Evolutionary conservation across 495 filamentous ascomycete species (phyloP).

Genomic region (Penicillium tannophilum): DNA sequence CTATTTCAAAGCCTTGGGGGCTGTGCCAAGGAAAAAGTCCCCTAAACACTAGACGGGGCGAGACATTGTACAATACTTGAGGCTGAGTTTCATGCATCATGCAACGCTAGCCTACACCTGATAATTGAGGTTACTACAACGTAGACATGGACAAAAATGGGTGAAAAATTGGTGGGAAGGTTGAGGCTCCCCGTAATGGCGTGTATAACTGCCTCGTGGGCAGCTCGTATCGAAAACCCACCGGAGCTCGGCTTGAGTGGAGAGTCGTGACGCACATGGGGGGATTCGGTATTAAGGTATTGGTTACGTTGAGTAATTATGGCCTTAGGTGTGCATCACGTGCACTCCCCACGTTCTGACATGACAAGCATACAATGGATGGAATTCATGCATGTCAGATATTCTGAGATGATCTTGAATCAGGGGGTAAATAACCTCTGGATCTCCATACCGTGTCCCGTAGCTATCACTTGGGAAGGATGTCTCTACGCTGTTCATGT

Average conservation of each 20-base stretch:
- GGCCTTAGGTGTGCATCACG: constrained; percentile 18
- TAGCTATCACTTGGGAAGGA: no score
- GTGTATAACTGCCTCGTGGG: constrained; percentile 5
- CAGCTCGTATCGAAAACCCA: constrained; percentile 13
- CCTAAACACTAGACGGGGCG: neutral
- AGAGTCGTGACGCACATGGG: constrained; percentile 31
- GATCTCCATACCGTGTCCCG: no score
- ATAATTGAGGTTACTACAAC: neutral
- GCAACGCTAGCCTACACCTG: neutral
- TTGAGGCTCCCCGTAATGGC: constrained; percentile 2
- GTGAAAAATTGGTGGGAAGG: neutral
- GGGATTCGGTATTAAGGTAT: neutral
- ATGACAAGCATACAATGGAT: constrained; percentile 2
- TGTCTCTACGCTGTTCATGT: no score
- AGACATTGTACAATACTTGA: neutral
- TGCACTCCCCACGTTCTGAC: constrained; percentile 15
- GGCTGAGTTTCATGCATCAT: neutral
- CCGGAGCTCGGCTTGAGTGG: constrained; percentile 26
- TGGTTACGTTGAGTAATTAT: neutral
- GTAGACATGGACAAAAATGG: no score
- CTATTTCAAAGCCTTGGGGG: neutral
- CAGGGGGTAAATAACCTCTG: neutral
- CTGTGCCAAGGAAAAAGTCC: neutral
- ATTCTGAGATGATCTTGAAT: neutral
- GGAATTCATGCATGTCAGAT: neutral